These are phyloP conservation scores for Fonsecaea erecta DNA, from an alignment of 2,329 filamentous ascomycete genomes.

Conservation along the genomic window DNA sequence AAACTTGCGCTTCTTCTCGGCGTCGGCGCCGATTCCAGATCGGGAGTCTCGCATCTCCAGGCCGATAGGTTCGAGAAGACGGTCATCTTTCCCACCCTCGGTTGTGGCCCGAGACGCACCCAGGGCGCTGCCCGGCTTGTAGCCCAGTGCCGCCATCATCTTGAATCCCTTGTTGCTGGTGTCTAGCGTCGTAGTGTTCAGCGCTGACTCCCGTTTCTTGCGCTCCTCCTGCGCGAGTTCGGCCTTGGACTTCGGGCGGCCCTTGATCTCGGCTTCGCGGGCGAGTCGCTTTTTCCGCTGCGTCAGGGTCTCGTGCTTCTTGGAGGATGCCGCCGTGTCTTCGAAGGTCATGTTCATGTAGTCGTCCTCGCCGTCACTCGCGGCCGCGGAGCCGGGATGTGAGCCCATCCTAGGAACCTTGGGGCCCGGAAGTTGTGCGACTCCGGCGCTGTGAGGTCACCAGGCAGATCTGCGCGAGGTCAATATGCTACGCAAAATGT, in stretches of 20 bases:
- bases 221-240: constrained; percentile 77
- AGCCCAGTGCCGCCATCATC: constrained; percentile 98
- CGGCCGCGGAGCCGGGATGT: neutral
- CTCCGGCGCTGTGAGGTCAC: neutral
- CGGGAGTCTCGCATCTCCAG: constrained; percentile 78
- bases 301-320: constrained; percentile 64
- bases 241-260: constrained; percentile 74
- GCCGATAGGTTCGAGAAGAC: constrained; percentile 72
- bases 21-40: constrained; percentile 81
- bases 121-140: constrained; percentile 73
- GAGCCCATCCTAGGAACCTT: constrained; percentile 11
- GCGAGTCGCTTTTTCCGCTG: constrained; percentile 60
- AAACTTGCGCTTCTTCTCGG: constrained; percentile 77
- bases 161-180: constrained; percentile 77
- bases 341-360: constrained; percentile 96
- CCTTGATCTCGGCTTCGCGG: constrained; percentile 68
- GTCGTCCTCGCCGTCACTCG: constrained; percentile 77
- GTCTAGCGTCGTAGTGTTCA: constrained; percentile 74
- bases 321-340: constrained; percentile 57
- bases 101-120: constrained; percentile 62
- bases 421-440: neutral
- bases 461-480: neutral
- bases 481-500: constrained; percentile 7
- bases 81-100: constrained; percentile 40
- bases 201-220: constrained; percentile 72